phyloP scores from a whole-genome alignment of 768 basidiomycete genomes.

The Suillus subluteus region DNA sequence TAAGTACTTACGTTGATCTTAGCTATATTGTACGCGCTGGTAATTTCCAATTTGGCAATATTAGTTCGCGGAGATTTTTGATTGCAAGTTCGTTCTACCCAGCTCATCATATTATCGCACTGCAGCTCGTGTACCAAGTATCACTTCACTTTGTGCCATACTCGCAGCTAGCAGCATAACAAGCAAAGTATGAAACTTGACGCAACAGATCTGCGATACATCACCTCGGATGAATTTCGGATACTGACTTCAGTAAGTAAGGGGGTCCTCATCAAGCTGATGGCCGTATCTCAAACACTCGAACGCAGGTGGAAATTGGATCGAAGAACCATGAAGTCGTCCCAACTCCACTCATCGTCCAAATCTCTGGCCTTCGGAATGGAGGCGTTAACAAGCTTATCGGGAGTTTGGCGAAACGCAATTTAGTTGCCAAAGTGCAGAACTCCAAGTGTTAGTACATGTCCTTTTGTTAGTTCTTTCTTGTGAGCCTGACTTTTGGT shows the following conservation, averaged over 20 bases:
- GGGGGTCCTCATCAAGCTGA: constrained; percentile 12
- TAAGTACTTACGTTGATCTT: background rate
- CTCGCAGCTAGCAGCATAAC: constrained; percentile 1
- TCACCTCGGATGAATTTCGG: constrained; percentile 90
- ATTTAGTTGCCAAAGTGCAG: constrained; percentile 86
- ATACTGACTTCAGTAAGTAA: constrained; percentile 93
- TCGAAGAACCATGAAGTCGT: constrained; percentile 98
- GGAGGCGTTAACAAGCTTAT: constrained; percentile 95
- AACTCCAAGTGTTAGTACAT: constrained; percentile 80
- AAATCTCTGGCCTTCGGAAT: constrained; percentile 89
- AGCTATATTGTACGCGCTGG: background rate
- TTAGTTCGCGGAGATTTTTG: background rate
- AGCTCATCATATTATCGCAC: background rate
- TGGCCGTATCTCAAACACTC: background rate
- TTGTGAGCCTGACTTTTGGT: constrained; percentile 12
- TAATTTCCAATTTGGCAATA: constrained; percentile 9
- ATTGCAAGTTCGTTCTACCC: background rate
- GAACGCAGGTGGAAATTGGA: constrained; percentile 87
- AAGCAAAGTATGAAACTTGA: constrained; percentile 79
- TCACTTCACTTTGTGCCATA: background rate
- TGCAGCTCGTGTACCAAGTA: background rate
- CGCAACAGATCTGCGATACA: constrained; percentile 91
- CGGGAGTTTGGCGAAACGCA: constrained; percentile 88
- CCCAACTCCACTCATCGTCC: constrained; percentile 84
- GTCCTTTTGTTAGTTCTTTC: background rate